Conservation (phyloP, 2,329 filamentous ascomycete genomes). For the Apiospora saccharicola region DNA sequence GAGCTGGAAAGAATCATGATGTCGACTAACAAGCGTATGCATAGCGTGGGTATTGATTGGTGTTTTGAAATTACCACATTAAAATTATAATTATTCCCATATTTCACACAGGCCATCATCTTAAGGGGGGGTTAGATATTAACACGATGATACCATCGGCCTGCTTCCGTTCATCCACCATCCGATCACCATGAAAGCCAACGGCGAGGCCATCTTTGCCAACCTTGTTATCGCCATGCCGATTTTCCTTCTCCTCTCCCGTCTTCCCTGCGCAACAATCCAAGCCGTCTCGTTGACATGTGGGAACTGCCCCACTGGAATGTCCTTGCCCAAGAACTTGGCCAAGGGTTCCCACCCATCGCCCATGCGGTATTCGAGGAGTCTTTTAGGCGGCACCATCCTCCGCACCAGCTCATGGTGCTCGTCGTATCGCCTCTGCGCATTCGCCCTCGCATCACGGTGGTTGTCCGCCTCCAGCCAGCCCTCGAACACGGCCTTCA, state of each 20-base stretch:
- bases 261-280: neutral
- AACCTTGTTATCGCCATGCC: neutral
- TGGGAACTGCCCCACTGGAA: constrained; percentile 22
- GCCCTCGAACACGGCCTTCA: neutral
- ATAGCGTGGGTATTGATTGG: neutral
- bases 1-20: neutral
- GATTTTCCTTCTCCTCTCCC: neutral
- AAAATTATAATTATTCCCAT: neutral
- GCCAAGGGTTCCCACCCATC: constrained; percentile 31
- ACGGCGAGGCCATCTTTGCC: neutral
- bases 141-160: neutral
- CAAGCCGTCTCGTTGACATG: constrained; percentile 14
- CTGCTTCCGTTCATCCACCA: neutral
- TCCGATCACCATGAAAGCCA: neutral
- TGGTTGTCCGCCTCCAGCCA: constrained; percentile 12
- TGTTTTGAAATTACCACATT: neutral
- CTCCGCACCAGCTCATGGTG: constrained; percentile 1
- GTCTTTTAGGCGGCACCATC: constrained; percentile 22
- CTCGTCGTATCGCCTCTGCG: neutral
- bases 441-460: neutral
- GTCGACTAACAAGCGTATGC: neutral
- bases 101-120: neutral
- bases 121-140: too few relatives aligned
- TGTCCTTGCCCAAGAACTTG: constrained; percentile 27
- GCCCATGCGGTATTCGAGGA: constrained; percentile 28